Evolutionary conservation across 2,329 filamentous ascomycete species (phyloP), one percentile per base, ranked within the genome.

Genomic region (Pezicula carpinea): DNA sequence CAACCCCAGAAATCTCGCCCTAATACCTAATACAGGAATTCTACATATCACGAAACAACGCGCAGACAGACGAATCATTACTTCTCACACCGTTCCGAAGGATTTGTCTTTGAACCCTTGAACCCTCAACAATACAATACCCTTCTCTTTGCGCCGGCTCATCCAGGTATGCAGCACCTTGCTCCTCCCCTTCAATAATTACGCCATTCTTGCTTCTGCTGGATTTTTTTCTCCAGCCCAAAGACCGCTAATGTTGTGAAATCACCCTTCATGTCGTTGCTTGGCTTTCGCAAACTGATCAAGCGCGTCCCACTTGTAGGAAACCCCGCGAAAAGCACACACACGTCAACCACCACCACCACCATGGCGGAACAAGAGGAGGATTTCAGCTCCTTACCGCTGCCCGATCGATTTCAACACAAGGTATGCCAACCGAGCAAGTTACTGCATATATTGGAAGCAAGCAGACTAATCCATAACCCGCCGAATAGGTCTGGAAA

Each of bases 311-410:
- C 44, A 58, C 54, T 47, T 39, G 31, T 49, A 41, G 44, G 51
- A 43, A 23, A 23, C 22, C 22, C 38, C 22, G 38, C 52, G 23
- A 44, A 41, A 21, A 21, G 35, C 47, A 26, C 43, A 52, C 62
- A 53, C 55, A 22, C 44, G 36, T 36, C 33, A 46, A 14, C 33
- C 2, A 18, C 41, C 32, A 41, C 23, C 34, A 33, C 48, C 43
- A 57, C 40, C 32, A 95, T 95, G 89, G 87, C 85, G 48, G 89
- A 95, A 56, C 72, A 77, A 65, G 87, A 92, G 67, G 87, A 91
- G 64, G 89, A 95, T 66, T 92, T 85, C 66, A 85, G 82, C 69
- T 80, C 85, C 54, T 72, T 95, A 52, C 86, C 89, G 36, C 69
- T 95, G 47, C 74, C 82, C 38, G 89, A 95, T 54, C 82, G 89